These are phyloP conservation scores for Lunularia cruciata DNA, from an alignment of 225 moss, liverwort and hornwort species.

Conservation along the genomic window DNA sequence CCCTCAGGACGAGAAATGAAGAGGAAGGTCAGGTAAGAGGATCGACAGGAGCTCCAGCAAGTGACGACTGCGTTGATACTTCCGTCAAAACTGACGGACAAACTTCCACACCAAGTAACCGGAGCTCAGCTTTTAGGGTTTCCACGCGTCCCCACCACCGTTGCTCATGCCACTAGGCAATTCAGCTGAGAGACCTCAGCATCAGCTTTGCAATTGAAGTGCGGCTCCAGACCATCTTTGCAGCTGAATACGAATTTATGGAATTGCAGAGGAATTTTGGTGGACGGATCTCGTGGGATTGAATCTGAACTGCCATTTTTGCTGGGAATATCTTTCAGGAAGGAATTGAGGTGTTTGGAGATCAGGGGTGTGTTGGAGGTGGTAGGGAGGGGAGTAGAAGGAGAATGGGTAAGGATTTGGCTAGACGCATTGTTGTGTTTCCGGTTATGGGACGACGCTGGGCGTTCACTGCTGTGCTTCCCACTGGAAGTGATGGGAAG, in stretches of 20 bases:
- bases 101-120: too few species aligned
- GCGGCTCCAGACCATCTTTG: not conserved
- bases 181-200: not conserved
- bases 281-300: not conserved
- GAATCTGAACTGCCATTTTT: too few species aligned
- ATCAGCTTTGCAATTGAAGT: not conserved
- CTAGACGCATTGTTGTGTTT: constrained; percentile 43
- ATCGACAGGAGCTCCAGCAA: too few species aligned
- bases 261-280: not conserved
- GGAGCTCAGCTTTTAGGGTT: constrained; percentile 22
- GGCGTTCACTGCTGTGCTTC: constrained; percentile 43
- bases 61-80: too few species aligned
- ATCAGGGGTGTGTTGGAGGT: not conserved
- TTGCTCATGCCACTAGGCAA: constrained; percentile 3
- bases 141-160: constrained; percentile 7
- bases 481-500: constrained; percentile 11
- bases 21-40: too few species aligned
- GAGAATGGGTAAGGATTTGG: constrained; percentile 3
- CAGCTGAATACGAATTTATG: not conserved
- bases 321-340: too few species aligned
- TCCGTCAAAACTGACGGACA: too few species aligned
- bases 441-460: constrained; percentile 48
- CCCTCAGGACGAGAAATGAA: too few species aligned
- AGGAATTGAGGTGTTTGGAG: not conserved
- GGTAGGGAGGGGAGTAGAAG: not conserved